These are phyloP conservation scores for Penicillium sp. DNA, from an alignment of 2,329 filamentous ascomycete genomes.

Conservation along the genomic window DNA sequence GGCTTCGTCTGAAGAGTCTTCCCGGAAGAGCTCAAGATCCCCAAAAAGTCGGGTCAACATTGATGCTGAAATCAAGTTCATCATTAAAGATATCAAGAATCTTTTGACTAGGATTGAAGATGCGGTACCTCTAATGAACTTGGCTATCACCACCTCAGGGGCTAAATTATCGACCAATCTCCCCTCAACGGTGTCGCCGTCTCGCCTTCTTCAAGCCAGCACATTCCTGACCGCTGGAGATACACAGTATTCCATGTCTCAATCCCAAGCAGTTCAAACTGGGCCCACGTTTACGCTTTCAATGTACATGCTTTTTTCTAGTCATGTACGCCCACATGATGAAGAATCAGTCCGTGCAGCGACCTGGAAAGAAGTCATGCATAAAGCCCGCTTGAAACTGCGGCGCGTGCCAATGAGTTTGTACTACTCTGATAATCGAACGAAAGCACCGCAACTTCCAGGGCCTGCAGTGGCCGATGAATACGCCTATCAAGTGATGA, in stretches of 20 bases:
- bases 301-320: conserved; percentile 91
- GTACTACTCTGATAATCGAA: conserved; percentile 26
- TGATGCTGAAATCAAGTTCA: conserved; percentile 64
- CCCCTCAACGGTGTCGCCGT: conserved; percentile 82
- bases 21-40: conserved; percentile 32
- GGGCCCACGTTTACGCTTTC: conserved; percentile 84
- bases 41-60: conserved; percentile 55
- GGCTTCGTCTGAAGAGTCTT: conserved; percentile 58
- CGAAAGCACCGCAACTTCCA: conserved; percentile 26
- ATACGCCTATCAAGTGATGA: conserved; percentile 77
- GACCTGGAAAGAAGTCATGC: conserved; percentile 94
- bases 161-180: conserved; percentile 79
- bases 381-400: conserved; percentile 84
- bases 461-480: conserved; percentile 55
- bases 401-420: conserved; percentile 65
- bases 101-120: conserved; percentile 81
- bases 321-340: conserved; percentile 64
- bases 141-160: conserved; percentile 92
- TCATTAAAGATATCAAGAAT: conserved; percentile 73
- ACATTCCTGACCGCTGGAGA: conserved; percentile 87
- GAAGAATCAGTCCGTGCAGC: conserved; percentile 62
- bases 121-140: conserved; percentile 84
- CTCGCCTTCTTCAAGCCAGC: conserved; percentile 86
- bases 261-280: conserved; percentile 70
- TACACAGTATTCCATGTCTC: conserved; percentile 70